Base-by-base conservation (phyloP, 352 stramenopile genomes). In the Pythium rhizo-oryzae region DNA sequence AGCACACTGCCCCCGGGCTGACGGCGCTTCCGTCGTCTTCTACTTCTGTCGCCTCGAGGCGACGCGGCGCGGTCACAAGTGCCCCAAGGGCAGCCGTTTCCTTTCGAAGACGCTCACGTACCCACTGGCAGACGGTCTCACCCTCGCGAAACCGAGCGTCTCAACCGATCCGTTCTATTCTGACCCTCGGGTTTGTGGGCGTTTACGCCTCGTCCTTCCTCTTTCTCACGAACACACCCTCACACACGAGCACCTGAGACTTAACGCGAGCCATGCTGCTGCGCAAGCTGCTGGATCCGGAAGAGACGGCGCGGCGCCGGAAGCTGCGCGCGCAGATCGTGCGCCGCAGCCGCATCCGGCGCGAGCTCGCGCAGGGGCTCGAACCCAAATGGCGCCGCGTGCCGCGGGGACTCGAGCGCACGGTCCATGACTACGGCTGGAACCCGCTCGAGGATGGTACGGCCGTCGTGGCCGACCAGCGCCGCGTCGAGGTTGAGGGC, bases 321-420 rank as follows among this genome's bases (percentile, higher is more conserved):
- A 60, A 74, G 8, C 62, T 84, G 30, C 83, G 83, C 11, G 83
- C 81, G 35, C 74, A 73, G 18, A 89, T 91, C 65, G 69, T 89
- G 9, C 74, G 81, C 1, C 75, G 83, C 16, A 91, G 89, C 25
- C 81, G 83, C 16, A 89, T 89, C 77, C 81, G 85, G 44, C 63
- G 65, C 5, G 83, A 91, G 65, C 65, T 87, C 59, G 75, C 59
- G 3, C 75, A 82, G 53, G 81, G 78, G 19, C 68, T 88, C 1
- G 71, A 78, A 12, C 76, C 73, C 18, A 67, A 78, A 58, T 71
- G 59, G 23, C 64, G 72, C 15, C 72, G 75, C 25, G 19, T 59
- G 28, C 69, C 69, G 13, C 73, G 73, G 4, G 49, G 52, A 0
- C 57, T 30, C 11, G 50, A 44, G 2, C 68, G 62, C 30, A 74